phyloP scores from a whole-genome alignment of 2,329 filamentous ascomycete genomes.

The Fusarium heterosporum region DNA sequence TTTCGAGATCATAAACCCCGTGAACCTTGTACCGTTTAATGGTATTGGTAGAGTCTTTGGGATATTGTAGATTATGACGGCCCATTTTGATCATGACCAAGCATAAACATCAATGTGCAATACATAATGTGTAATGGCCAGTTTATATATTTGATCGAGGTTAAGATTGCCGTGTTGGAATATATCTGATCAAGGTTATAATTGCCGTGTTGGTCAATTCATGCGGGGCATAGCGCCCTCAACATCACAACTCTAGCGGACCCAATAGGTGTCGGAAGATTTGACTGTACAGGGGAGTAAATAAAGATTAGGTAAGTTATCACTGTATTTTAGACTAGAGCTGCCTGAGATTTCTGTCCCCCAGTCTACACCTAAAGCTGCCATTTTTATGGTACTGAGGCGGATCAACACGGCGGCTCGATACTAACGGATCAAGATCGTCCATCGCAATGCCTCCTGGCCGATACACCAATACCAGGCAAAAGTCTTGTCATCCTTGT shows the following conservation, averaged over 20 bases:
- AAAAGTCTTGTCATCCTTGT: background rate
- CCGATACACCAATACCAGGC: background rate
- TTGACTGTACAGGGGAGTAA: no score
- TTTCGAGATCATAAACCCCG: constrained; percentile 76
- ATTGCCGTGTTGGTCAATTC: constrained; percentile 19
- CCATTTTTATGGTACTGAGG: no score
- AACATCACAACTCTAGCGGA: background rate
- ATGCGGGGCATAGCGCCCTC: background rate
- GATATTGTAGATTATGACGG: constrained; percentile 66
- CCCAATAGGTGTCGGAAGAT: background rate
- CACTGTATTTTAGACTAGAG: no score
- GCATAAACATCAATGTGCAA: no score
- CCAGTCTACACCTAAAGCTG: no score
- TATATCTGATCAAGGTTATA: constrained; percentile 17
- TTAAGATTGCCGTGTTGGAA: constrained; percentile 22
- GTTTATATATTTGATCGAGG: constrained; percentile 16
- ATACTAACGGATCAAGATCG: no score
- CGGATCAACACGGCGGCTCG: no score
- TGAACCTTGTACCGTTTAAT: constrained; percentile 74
- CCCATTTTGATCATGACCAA: constrained; percentile 45
- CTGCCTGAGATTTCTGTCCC: no score
- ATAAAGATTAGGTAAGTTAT: no score
- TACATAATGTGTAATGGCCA: no score
- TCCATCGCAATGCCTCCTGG: background rate
- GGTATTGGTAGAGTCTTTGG: constrained; percentile 71